Base-by-base conservation (phyloP, 768 basidiomycete species). In the Auriscalpium microsporum region DNA sequence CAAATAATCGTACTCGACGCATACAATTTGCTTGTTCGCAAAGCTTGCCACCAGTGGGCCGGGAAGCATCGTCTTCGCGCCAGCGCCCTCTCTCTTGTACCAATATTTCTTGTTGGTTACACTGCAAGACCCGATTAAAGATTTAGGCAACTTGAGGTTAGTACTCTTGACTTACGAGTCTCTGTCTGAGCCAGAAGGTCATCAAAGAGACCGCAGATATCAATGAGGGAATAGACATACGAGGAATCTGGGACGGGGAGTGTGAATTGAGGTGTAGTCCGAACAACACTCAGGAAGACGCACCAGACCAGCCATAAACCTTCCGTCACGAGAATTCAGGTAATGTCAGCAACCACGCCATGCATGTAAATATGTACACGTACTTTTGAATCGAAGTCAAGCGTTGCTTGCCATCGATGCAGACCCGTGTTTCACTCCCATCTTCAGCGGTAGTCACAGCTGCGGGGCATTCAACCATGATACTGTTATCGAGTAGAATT, bases 371-470 rank as follows among this genome's bases (percentile, higher is more conserved):
- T 23, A 3, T 19, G 7, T 2, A 1, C 17, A 69, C 81, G 14
- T 60, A 86, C 86, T 78, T 72, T 47, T 82, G 75, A 48, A 92
- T 84, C 0, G 86, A 88, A 0, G 87, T 90, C 48, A 90, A 66
- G 23, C 90, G 72, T 65, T 92, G 90, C 63, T 92, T 92, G 16
- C 90, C 90, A 62, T 90, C 87, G 8, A 87, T 86, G 62, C 86
- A 87, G 1, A 80, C 81, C 61, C 80, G 80, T 3, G 71, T 74
- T 63, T 87, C 86, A 0, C 77, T 70, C 0, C 88, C 88, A 61
- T 90, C 86, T 0, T 82, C 78, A 36, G 67, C 63, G 2, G 71
- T 66, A 19, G 78, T 69, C 11, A 81, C 76, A 57, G 84, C 82
- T 73, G 62, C 14, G 33, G n/a, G n/a, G 38, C 14, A 38, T 8